Evolutionary conservation across 1,284 basidiomycete genomes (phyloP).

Genomic region (Pascua sp.): DNA sequence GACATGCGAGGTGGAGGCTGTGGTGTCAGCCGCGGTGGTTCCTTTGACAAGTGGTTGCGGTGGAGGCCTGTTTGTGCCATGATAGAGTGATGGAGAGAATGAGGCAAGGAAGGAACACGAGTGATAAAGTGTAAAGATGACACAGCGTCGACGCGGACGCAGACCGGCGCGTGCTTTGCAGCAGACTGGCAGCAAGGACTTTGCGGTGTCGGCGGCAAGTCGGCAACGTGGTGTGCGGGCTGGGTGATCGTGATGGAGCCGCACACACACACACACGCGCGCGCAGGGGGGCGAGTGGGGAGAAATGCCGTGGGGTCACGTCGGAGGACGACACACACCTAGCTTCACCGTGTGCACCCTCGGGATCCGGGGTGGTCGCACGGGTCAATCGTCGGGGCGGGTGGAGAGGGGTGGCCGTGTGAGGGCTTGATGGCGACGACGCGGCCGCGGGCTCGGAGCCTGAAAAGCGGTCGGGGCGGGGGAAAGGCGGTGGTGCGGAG

Average conservation of each 20-base stretch:
- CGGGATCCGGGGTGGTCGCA: constrained; percentile 15
- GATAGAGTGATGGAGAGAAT: too few relatives aligned
- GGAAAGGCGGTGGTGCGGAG: background rate
- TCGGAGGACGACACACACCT: constrained; percentile 9
- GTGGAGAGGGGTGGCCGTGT: background rate
- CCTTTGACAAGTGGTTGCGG: too few relatives aligned
- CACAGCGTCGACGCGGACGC: too few relatives aligned
- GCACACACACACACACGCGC: too few relatives aligned
- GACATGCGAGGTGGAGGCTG: constrained; percentile 33
- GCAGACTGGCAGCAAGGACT: too few relatives aligned
- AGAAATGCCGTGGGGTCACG: background rate
- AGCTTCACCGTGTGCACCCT: constrained; percentile 26
- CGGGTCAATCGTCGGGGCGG: constrained; percentile 8
- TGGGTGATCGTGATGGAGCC: too few relatives aligned
- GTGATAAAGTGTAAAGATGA: too few relatives aligned
- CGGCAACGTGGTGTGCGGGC: too few relatives aligned
- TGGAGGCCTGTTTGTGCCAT: too few relatives aligned
- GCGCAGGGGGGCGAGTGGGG: background rate
- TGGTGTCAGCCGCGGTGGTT: background rate
- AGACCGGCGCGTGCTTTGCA: too few relatives aligned
- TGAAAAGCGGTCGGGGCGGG: background rate
- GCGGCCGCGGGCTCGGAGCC: background rate
- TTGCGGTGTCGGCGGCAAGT: too few relatives aligned
- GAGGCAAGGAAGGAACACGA: too few relatives aligned
- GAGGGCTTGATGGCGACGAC: background rate